A percentile compares a stretch with the other conserved stretches of the same genome.
Conservation (phyloP, 176 grass and related monocot genomes). For the Ensete ventricosum region DNA sequence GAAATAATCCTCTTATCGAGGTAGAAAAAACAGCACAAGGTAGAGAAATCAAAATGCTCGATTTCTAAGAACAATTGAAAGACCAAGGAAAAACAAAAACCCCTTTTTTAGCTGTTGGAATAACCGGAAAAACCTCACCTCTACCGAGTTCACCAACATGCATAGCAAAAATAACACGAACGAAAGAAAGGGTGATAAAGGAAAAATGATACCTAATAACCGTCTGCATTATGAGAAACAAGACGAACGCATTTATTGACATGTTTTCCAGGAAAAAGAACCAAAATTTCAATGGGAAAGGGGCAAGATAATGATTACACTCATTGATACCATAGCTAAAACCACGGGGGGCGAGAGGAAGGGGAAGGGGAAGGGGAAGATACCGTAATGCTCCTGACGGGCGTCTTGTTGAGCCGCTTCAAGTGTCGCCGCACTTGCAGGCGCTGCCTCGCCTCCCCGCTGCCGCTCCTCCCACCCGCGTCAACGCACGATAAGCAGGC, state of each 20-base stretch:
- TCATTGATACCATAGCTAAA: background rate
- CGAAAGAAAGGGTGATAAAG: no score
- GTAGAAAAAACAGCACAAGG: no score
- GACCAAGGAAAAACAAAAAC: no score
- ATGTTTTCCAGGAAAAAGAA: background rate
- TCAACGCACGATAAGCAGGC: constrained; percentile 2
- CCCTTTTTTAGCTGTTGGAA: no score
- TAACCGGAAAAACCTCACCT: no score
- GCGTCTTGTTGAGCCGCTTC: background rate
- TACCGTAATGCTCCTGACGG: constrained; percentile 3
- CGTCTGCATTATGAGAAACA: background rate
- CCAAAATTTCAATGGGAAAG: background rate
- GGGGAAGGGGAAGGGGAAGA: background rate
- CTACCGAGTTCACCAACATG: no score
- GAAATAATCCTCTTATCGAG: no score
- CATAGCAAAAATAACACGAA: no score
- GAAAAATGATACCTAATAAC: no score
- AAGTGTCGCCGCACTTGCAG: constrained; percentile 8
- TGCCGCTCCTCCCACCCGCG: background rate
- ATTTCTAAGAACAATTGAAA: no score
- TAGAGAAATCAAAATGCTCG: no score
- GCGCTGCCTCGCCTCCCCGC: background rate
- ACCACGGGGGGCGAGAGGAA: background rate
- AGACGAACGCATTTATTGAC: background rate
- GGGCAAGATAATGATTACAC: background rate